Evolutionary conservation across 176 grass and related monocot species (phyloP), one percentile per base, ranked within the genome.

Genomic region (Melocanna baccifera): DNA sequence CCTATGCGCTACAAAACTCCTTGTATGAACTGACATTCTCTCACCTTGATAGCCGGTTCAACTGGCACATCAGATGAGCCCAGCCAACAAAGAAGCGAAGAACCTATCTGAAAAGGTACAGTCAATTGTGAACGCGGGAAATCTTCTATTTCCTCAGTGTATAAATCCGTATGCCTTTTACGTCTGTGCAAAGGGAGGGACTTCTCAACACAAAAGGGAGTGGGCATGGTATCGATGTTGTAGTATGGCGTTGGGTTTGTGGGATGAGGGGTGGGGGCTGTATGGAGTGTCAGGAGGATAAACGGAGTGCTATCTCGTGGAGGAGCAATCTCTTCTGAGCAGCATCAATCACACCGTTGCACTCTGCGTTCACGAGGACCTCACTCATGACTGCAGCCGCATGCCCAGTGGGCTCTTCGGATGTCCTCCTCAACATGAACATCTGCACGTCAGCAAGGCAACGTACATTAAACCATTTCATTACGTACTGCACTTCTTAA

Each of bases 341-440:
- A 76, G 92, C 88, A 77, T 94, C 91, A 28, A 97, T 97, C 69
- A 94, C 84, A 61, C 94, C 94, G 77, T 90, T 94, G 84, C 88
- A 94, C 72, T 94, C 88, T 3, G 94, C 94, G 59, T 97, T 97
- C 57, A 97, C 67, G 2, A 97, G 92, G 48, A 97, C 92, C 57
- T 97, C 90, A 22, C 90, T 94, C 90, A 97, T 91, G 47, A 94
- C 87, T 69, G 92, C 92, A 4, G 94, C 90, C 1, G 94, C 90
- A 92, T 97, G 94, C n/a, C 86, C 90, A 7, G 78, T 94, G 45
- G 92, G 93, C 37, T 92, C 86, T 79, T 96, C 92, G 12, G 92
- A 93, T 68, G 89, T 84, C 82, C 89, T 92, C 73, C 91, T 84
- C 79, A 97, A 78, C 95, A 97, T 97, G 79, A 93, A 97, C 75